Evolutionary conservation across 2,329 filamentous ascomycete species (phyloP).

Genomic region (Colletotrichum agaves): DNA sequence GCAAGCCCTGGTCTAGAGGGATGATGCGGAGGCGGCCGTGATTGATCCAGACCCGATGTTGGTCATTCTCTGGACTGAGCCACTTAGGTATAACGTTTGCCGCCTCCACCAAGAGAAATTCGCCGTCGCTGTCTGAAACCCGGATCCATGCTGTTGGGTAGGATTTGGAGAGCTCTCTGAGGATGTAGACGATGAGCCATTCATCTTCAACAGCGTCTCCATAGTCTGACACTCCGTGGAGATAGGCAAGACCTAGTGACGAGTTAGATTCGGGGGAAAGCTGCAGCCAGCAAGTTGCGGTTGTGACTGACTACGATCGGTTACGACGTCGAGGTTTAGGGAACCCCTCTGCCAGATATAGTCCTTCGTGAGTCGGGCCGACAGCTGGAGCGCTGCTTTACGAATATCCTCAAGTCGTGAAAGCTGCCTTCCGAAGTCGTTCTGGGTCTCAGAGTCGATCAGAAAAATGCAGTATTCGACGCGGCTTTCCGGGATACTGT

Average conservation of each 20-base stretch:
- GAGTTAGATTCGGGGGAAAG: neutral
- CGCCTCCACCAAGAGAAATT: conserved; percentile 94
- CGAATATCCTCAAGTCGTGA: conserved; percentile 77
- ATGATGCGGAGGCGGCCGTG: conserved; percentile 80
- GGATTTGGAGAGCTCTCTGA: conserved; percentile 81
- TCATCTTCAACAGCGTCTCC: conserved; percentile 97
- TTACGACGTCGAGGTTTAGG: conserved; percentile 77
- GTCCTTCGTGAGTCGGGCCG: conserved; percentile 73
- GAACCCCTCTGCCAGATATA: conserved; percentile 96
- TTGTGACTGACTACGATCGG: conserved; percentile 60
- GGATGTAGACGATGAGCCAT: conserved; percentile 93
- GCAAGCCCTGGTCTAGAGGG: conserved; percentile 58
- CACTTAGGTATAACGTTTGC: conserved; percentile 88
- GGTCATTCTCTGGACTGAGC: conserved; percentile 90
- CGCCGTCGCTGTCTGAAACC: conserved; percentile 88
- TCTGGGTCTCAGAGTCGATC: conserved; percentile 58
- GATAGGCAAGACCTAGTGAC: conserved; percentile 62
- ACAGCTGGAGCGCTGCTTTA: conserved; percentile 72
- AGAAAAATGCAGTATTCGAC: conserved; percentile 87
- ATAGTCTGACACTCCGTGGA: conserved; percentile 85
- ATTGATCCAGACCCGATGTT: conserved; percentile 91
- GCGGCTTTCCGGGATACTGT: conserved; percentile 78
- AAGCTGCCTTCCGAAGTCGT: conserved; percentile 67
- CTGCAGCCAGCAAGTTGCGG: too few species aligned
- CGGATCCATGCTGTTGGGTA: conserved; percentile 83